Evolutionary conservation across 2,329 filamentous ascomycete genomes (phyloP).

Genomic region (Gremmenia infestans): DNA sequence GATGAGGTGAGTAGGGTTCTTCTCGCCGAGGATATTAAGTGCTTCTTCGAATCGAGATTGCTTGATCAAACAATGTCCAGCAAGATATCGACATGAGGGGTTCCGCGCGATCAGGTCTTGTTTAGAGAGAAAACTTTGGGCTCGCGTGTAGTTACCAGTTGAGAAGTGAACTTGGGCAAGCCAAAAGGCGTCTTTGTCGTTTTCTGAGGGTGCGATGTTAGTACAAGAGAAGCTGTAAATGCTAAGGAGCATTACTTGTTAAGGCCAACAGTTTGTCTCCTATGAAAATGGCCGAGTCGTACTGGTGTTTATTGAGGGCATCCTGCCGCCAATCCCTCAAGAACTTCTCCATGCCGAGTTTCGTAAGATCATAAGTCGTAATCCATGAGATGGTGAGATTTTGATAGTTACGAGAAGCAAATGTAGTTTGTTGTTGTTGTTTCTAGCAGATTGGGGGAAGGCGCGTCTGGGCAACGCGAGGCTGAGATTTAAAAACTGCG

Average conservation of each 20-base stretch:
- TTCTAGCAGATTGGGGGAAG: constrained; percentile 2
- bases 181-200: constrained; percentile 93
- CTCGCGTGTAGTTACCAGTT: constrained; percentile 89
- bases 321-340: constrained; percentile 93
- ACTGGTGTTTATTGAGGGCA: constrained; percentile 91
- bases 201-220: constrained; percentile 51
- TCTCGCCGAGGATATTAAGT: constrained; percentile 78
- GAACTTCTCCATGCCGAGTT: constrained; percentile 73
- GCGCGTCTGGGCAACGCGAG: constrained; percentile 19
- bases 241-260: constrained; percentile 61
- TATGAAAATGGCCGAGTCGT: constrained; percentile 94
- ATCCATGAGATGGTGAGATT: neutral
- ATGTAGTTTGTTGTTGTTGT: neutral
- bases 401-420: constrained; percentile 1
- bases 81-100: constrained; percentile 85
- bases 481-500: constrained; percentile 4
- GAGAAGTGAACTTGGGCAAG: constrained; percentile 97
- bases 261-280: constrained; percentile 94
- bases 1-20: constrained; percentile 87
- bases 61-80: constrained; percentile 90
- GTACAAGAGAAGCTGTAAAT: neutral
- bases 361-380: constrained; percentile 2
- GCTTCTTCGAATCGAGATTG: constrained; percentile 88
- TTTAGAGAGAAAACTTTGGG: constrained; percentile 77
- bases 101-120: constrained; percentile 78